A percentile compares a stretch with the other conserved stretches of the same genome.
These are phyloP conservation scores for Boletus semigastroideus DNA, from an alignment of 1,284 basidiomycete species.

Conservation along the genomic window DNA sequence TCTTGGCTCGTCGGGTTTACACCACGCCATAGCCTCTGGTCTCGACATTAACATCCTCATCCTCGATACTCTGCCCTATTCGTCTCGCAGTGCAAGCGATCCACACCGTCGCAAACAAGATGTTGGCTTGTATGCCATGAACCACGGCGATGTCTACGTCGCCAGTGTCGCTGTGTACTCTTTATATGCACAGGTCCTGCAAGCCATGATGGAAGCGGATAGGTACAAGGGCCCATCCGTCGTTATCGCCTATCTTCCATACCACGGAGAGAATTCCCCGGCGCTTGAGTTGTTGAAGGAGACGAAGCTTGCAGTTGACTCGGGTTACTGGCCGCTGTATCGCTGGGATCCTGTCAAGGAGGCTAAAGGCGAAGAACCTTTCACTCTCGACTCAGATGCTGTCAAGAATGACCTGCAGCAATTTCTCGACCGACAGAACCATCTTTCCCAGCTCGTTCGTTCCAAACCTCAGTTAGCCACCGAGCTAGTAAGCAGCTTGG, in stretches of 20 bases:
- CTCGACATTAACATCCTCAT: constrained; percentile 95
- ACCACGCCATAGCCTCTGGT: constrained; percentile 90
- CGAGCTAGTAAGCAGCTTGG: constrained; percentile 84
- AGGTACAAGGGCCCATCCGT: constrained; percentile 88
- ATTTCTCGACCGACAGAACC: constrained; percentile 96
- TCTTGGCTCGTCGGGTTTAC: constrained; percentile 93
- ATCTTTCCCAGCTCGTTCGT: constrained; percentile 88
- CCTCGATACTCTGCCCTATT: constrained; percentile 91
- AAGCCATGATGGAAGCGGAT: constrained; percentile 92
- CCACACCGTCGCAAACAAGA: constrained; percentile 85
- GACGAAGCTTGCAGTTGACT: constrained; percentile 95
- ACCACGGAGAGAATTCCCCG: constrained; percentile 70
- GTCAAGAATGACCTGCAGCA: constrained; percentile 94
- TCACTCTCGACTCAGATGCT: constrained; percentile 90
- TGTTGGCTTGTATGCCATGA: constrained; percentile 96
- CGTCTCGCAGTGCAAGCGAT: constrained; percentile 68
- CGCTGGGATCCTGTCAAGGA: constrained; percentile 94
- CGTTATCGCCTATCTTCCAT: constrained; percentile 94
- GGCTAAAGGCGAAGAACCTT: constrained; percentile 74
- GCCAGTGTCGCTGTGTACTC: constrained; percentile 95
- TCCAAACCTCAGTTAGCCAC: constrained; percentile 79
- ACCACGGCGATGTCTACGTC: constrained; percentile 96
- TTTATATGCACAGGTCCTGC: constrained; percentile 93
- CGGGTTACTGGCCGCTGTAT: constrained; percentile 98
- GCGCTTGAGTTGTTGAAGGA: constrained; percentile 92